phyloP scores from a whole-genome alignment of 1,139 yeast species.

The Yamadazyma diospyri region DNA sequence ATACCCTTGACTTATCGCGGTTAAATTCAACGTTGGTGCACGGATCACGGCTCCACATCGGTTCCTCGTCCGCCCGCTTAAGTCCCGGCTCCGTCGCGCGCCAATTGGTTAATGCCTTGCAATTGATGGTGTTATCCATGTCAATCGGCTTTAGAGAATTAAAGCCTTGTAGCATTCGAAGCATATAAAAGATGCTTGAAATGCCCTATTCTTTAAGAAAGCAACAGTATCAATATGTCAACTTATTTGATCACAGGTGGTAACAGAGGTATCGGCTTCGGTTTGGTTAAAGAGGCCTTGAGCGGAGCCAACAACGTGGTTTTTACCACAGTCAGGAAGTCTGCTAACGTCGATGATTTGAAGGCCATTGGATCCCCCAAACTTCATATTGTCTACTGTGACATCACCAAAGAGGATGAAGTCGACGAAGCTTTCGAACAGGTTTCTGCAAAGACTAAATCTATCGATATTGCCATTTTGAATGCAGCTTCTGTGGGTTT shows the following conservation, averaged over 20 bases:
- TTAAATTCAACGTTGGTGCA: too few relatives aligned
- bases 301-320: slow-evolving; percentile 17
- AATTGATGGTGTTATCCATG: too few relatives aligned
- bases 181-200: too few relatives aligned
- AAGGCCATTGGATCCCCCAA: not conserved
- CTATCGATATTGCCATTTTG: slow-evolving; percentile 14
- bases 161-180: too few relatives aligned
- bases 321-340: slow-evolving; percentile 12
- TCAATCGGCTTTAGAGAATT: too few relatives aligned
- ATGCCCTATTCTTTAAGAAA: too few relatives aligned
- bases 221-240: slow-evolving; percentile 1
- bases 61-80: too few relatives aligned
- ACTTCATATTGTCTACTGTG: slow-evolving; percentile 3
- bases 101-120: too few relatives aligned
- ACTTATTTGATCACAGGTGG: slow-evolving; percentile 8
- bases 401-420: slow-evolving; percentile 1
- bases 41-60: too few relatives aligned
- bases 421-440: slow-evolving; percentile 10
- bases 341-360: slow-evolving; percentile 2
- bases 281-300: slow-evolving; percentile 12
- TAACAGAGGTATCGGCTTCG: slow-evolving; percentile 10
- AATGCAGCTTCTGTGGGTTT: slow-evolving; percentile 10
- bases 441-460: slow-evolving; percentile 10
- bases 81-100: too few relatives aligned
- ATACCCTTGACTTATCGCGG: too few relatives aligned